Evolutionary conservation across 257 asterid genomes (phyloP), one percentile per base, ranked within the genome.

Genomic region (Thymus quinquecostatus): DNA sequence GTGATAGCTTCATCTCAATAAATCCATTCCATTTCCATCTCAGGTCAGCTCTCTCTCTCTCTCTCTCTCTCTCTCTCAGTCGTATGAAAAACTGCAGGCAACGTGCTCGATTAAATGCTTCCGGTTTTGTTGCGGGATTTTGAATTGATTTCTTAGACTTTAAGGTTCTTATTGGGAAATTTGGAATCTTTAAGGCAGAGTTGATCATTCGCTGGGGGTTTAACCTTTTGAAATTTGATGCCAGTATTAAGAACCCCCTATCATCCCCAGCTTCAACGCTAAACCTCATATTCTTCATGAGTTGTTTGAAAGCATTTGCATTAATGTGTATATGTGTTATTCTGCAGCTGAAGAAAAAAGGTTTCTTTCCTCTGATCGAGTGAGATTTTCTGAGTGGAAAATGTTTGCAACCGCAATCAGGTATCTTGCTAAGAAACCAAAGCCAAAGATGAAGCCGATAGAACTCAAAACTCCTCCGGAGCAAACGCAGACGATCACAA

Each of bases 361-460:
- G 41, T 38, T 33, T 44, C 55, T 43, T 43, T 38, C 41, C 1
- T 38, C 41, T 38, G 41, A 38, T 38, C 41, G 1, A 38, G 41
- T 38, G 41, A 7, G 41, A 38, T 4, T 38, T 38, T 38, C 41
- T 5, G 4, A 7, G 41, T 38, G 41, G 41, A 38, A 71, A 66
- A 64, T 91, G 97, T 91, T 94, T 69, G 89, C 92, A 7, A 91
- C 92, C 14, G 90, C 85, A 71, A 90, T 91, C 21, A 84, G 96
- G 79, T 86, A 66, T 69, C 76, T 91, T 30, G 94, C 81, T 2
- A 89, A 72, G 86, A 91, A 91, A 63, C 92, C 99, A 47, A 91
- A 91, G 81, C 96, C 97, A 10, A 91, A 91, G 81, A 91, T 94
- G 97, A 94, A 89, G 63, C 97, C 96, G 0, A 89, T 87, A 72